These are phyloP conservation scores for Posidonia australis DNA, from an alignment of 106 monocot species.

Conservation along the genomic window DNA sequence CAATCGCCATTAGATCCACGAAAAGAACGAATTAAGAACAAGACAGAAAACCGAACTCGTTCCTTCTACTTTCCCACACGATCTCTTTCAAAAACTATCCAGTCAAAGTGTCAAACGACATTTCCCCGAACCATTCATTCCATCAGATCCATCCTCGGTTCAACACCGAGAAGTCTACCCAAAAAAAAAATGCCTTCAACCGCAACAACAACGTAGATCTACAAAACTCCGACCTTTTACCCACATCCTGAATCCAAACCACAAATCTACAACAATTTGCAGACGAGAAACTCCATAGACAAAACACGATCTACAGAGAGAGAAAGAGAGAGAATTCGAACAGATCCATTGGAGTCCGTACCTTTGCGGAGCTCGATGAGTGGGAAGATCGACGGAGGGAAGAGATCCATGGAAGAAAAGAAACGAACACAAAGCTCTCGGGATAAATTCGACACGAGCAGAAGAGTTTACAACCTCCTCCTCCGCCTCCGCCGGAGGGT, in stretches of 20 bases:
- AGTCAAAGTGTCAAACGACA: too few species aligned
- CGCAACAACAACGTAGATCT: not conserved
- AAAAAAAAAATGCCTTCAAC: not conserved
- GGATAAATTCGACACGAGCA: not conserved
- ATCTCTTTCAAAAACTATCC: too few species aligned
- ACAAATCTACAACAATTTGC: not conserved
- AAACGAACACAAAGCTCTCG: not conserved
- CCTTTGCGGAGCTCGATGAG: constrained; percentile 1
- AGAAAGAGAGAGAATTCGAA: not conserved
- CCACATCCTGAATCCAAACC: not conserved
- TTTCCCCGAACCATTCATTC: too few species aligned
- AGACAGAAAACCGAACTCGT: too few species aligned
- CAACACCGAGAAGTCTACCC: not conserved
- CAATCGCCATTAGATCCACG: too few species aligned
- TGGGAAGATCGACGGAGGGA: constrained; percentile 1
- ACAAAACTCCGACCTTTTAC: not conserved
- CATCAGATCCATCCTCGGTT: too few species aligned
- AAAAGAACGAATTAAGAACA: too few species aligned
- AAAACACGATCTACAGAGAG: not conserved
- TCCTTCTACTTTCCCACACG: too few species aligned
- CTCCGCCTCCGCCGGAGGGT: not conserved
- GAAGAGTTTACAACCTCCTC: too few species aligned
- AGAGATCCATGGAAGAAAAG: not conserved
- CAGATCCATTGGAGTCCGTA: not conserved
- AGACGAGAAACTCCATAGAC: not conserved